phyloP scores from a whole-genome alignment of 176 grass and related monocot genomes.

The Sorghum bicolor region Sorghum_bicolor_NCBIv3 NC_012875.2:48327001-48327500 shows the following conservation, averaged over 20 bases:
- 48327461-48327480: too few relatives aligned
- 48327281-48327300: slow-evolving; percentile 27
- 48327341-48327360: slow-evolving; percentile 23
- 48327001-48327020: background rate
- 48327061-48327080: slow-evolving; percentile 9
- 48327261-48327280: background rate
- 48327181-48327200: slow-evolving; percentile 20
- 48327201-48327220: background rate
- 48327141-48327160: background rate
- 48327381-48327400: background rate
- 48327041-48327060: background rate
- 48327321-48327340: background rate
- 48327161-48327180: slow-evolving; percentile 24
- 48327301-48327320: slow-evolving; percentile 25
- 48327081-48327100: background rate
- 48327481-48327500: background rate
- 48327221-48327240: slow-evolving; percentile 5
- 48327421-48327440: background rate
- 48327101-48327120: background rate
- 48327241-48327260: background rate
- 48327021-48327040: background rate
- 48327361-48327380: background rate
- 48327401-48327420: background rate
- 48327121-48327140: background rate
- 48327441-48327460: background rate